phyloP scores from a whole-genome alignment of 352 stramenopile species.

The Pythium monospermum region DNA sequence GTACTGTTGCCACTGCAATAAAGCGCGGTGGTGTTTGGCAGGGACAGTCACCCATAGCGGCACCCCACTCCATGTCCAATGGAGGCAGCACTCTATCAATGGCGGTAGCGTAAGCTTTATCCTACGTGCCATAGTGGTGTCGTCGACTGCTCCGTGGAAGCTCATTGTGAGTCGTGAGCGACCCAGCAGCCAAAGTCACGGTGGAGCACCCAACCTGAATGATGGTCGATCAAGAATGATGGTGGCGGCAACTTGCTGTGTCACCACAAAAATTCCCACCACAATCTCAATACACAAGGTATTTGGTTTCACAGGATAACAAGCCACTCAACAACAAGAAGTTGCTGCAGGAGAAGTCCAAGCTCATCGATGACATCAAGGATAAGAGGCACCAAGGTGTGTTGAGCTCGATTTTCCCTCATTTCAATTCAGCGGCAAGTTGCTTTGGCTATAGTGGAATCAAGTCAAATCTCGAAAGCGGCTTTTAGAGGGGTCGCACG shows the following conservation, averaged over 20 bases:
- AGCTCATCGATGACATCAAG: not conserved
- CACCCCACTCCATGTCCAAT: too few relatives aligned
- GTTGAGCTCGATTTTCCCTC: constrained; percentile 17
- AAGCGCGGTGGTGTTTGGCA: too few relatives aligned
- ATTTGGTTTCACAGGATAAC: constrained; percentile 6
- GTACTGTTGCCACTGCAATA: too few relatives aligned
- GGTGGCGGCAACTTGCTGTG: constrained; percentile 57
- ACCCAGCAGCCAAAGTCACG: too few relatives aligned
- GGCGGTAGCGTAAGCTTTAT: too few relatives aligned
- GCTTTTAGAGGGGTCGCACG: constrained; percentile 10
- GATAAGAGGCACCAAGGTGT: constrained; percentile 4
- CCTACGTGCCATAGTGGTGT: too few relatives aligned
- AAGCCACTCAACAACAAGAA: not conserved
- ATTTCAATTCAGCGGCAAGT: not conserved
- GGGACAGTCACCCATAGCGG: too few relatives aligned
- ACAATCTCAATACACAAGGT: constrained; percentile 5
- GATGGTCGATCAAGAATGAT: constrained; percentile 34
- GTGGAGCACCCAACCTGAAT: too few relatives aligned
- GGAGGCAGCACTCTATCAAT: too few relatives aligned
- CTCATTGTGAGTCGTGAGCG: too few relatives aligned
- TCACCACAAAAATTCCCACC: constrained; percentile 13
- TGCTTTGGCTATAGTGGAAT: constrained; percentile 10
- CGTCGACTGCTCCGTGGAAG: too few relatives aligned
- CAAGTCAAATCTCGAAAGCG: constrained; percentile 6
- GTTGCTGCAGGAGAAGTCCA: constrained; percentile 14